These are phyloP conservation scores for Lupinus albus DNA, from an alignment of 306 rosid genomes.

Conservation along the genomic window DNA sequence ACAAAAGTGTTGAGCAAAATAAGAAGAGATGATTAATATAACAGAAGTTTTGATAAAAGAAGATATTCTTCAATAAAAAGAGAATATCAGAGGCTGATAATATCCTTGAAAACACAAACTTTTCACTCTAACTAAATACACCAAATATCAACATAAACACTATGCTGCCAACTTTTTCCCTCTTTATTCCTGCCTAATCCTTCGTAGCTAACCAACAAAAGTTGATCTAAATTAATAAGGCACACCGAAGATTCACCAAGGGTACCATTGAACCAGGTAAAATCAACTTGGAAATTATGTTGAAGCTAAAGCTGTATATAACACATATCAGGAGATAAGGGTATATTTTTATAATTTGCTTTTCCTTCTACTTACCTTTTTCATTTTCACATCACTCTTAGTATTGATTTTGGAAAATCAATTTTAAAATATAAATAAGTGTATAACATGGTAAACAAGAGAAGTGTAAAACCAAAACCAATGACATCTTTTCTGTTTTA, in stretches of 20 bases:
- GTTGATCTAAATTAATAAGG: background rate
- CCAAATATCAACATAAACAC: background rate
- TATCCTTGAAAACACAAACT: background rate
- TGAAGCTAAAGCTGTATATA: no score
- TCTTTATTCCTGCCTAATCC: background rate
- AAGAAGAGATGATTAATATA: background rate
- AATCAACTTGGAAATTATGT: no score
- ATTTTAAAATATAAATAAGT: background rate
- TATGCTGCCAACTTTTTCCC: background rate
- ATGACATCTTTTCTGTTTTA: background rate
- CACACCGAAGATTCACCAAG: background rate
- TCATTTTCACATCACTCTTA: background rate
- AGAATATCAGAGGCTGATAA: conserved; percentile 9
- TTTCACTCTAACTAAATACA: background rate
- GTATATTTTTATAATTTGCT: background rate
- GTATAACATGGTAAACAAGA: background rate
- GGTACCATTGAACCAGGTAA: conserved; percentile 6
- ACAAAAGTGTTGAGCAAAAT: conserved; percentile 38
- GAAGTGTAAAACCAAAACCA: background rate
- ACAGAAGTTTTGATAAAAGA: no score
- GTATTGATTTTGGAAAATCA: background rate
- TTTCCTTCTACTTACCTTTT: conserved; percentile 15
- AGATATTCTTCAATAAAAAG: conserved; percentile 24
- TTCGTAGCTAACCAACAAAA: conserved; percentile 5
- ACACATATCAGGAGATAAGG: background rate